Percentiles rank a stretch among this genome's conserved stretches.
phyloP scores from a whole-genome alignment of 306 rosid species.

The Quercus rubra region DNA sequence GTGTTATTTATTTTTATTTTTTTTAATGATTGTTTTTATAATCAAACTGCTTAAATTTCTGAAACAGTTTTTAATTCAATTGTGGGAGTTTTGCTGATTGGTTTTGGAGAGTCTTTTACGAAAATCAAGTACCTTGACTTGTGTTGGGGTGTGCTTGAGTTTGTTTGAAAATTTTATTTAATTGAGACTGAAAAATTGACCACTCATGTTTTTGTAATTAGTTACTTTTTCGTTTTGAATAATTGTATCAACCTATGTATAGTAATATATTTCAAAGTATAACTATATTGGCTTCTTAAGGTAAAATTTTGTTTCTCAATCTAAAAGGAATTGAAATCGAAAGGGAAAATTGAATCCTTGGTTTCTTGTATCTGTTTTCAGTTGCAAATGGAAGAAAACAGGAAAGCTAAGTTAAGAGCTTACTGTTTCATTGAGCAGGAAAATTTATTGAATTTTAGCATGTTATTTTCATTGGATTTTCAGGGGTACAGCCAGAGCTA shows the following conservation, averaged over 20 bases:
- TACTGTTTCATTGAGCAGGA: not conserved
- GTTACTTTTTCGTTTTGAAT: not conserved
- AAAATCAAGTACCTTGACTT: not conserved
- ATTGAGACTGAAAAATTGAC: not conserved
- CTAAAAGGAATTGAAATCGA: not conserved
- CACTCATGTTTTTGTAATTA: not conserved
- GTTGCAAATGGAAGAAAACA: not conserved
- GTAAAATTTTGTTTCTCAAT: not conserved
- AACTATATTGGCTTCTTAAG: too few species aligned
- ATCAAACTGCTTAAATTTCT: not conserved
- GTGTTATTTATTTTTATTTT: too few species aligned
- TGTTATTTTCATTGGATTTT: constrained; percentile 3
- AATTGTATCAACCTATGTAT: not conserved
- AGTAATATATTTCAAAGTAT: too few species aligned
- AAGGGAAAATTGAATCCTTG: not conserved
- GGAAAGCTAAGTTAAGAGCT: not conserved
- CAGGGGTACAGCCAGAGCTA: constrained; percentile 16
- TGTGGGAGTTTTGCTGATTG: not conserved
- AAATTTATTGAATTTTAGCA: not conserved
- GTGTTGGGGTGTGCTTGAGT: not conserved
- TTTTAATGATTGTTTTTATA: not conserved
- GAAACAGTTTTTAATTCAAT: not conserved
- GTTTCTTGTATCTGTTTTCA: not conserved
- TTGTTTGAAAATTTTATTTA: not conserved
- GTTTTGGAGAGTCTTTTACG: not conserved